These are phyloP conservation scores for Termitomyces sp. DNA, from an alignment of 768 basidiomycete genomes.

Conservation along the genomic window DNA sequence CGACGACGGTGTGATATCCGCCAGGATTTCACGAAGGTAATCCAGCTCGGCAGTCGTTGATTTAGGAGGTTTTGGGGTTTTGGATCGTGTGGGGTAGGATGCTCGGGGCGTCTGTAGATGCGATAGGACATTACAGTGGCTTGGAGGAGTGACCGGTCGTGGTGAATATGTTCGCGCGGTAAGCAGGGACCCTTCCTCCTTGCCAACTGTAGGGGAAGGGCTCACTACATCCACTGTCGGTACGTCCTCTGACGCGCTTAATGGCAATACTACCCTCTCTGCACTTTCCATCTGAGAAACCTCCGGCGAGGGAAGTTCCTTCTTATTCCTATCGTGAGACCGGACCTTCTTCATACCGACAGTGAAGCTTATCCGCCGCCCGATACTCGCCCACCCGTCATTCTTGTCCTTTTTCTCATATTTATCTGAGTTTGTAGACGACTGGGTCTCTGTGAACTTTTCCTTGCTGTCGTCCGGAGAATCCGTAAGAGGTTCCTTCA, in stretches of 20 bases:
- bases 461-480: slow-evolving; percentile 16
- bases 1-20: slow-evolving; percentile 46
- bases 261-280: slow-evolving; percentile 4
- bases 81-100: slow-evolving; percentile 26
- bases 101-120: neutral
- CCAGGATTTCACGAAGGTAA: slow-evolving; percentile 65
- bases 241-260: neutral
- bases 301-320: slow-evolving; percentile 2
- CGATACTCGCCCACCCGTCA: slow-evolving; percentile 58
- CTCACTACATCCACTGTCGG: slow-evolving; percentile 7
- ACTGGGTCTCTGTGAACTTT: slow-evolving; percentile 31
- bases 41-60: slow-evolving; percentile 51
- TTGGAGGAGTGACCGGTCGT: slow-evolving; percentile 13
- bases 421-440: slow-evolving; percentile 25
- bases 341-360: slow-evolving; percentile 42
- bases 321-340: slow-evolving; percentile 23
- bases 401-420: slow-evolving; percentile 27
- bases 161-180: slow-evolving; percentile 6
- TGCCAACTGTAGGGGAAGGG: slow-evolving; percentile 3
- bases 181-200: neutral
- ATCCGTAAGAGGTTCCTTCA: neutral
- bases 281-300: slow-evolving; percentile 3
- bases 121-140: neutral
- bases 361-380: slow-evolving; percentile 56
- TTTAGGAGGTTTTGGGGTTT: slow-evolving; percentile 48